phyloP scores from a whole-genome alignment of 1,284 basidiomycete genomes.

The Malassezia dermatis region DNA sequence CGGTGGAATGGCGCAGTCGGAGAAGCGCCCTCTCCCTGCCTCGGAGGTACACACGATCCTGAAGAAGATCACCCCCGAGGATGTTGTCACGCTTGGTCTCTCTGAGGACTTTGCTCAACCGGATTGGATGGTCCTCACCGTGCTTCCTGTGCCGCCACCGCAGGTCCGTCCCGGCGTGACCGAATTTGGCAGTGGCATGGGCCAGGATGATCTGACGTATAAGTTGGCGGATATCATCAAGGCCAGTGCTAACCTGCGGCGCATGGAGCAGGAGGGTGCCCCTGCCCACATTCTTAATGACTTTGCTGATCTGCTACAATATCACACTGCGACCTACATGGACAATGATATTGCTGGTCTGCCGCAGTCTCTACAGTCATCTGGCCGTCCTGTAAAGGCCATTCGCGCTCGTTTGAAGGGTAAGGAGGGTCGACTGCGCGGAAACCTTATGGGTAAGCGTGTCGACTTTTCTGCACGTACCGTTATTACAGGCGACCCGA shows the following conservation, averaged over 20 bases:
- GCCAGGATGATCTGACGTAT: slow-evolving; percentile 97
- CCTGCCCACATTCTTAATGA: slow-evolving; percentile 91
- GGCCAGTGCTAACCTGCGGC: slow-evolving; percentile 77
- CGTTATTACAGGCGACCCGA: slow-evolving; percentile 98
- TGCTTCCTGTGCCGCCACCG: slow-evolving; percentile 92
- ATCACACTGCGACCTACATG: slow-evolving; percentile 99
- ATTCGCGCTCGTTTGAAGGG: slow-evolving; percentile 96
- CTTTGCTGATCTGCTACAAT: slow-evolving; percentile 84
- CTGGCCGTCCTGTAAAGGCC: slow-evolving; percentile 92
- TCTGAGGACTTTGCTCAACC: slow-evolving; percentile 92
- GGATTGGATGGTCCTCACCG: slow-evolving; percentile 99
- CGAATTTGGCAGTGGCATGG: slow-evolving; percentile 88
- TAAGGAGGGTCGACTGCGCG: slow-evolving; percentile 93
- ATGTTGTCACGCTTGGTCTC: slow-evolving; percentile 82
- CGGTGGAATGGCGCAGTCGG: slow-evolving; percentile 61
- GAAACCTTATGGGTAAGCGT: slow-evolving; percentile 98
- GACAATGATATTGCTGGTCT: slow-evolving; percentile 99
- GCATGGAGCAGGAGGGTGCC: slow-evolving; percentile 91
- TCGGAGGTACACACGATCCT: slow-evolving; percentile 63
- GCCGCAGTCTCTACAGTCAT: slow-evolving; percentile 93
- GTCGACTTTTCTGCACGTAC: slow-evolving; percentile 99
- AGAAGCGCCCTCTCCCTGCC: slow-evolving; percentile 77
- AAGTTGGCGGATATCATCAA: slow-evolving; percentile 96
- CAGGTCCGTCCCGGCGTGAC: slow-evolving; percentile 95
- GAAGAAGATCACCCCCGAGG: slow-evolving; percentile 65